Evolutionary conservation across 345 rosid species (phyloP).

Genomic region (Eucalyptus shirleyi): DNA sequence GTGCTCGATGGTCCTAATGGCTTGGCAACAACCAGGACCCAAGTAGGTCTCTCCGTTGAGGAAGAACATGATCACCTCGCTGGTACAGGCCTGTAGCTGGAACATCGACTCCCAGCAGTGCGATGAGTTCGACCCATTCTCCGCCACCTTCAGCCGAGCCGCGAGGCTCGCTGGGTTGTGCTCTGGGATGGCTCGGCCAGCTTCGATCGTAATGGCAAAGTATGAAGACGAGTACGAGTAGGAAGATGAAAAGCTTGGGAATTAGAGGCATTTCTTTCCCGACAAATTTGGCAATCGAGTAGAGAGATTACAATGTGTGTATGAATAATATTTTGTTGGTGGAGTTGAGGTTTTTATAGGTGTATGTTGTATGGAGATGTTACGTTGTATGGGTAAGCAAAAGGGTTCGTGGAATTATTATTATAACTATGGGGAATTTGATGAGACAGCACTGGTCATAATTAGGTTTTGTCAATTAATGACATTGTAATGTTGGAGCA

Average conservation of each 20-base stretch:
- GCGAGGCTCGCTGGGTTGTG: not conserved
- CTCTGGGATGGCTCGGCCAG: not conserved
- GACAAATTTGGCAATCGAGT: not conserved
- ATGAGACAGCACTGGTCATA: not conserved
- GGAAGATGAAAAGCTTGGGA: not conserved
- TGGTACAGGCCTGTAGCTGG: conserved; percentile 64
- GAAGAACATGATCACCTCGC: conserved; percentile 58
- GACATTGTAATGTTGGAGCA: not conserved
- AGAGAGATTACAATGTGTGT: not conserved
- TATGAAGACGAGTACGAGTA: not conserved
- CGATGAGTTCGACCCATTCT: conserved; percentile 20
- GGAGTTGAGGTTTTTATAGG: not conserved
- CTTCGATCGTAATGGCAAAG: not conserved
- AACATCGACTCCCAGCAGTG: conserved; percentile 69
- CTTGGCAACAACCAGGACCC: conserved; percentile 54
- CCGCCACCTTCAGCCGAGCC: conserved; percentile 33
- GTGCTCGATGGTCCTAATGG: conserved; percentile 29
- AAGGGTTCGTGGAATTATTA: not conserved
- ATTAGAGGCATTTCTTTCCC: not conserved
- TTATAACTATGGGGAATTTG: not conserved
- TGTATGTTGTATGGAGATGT: not conserved
- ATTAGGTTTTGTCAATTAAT: not conserved
- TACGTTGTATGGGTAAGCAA: not conserved
- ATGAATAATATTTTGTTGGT: not conserved
- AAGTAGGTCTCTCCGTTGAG: conserved; percentile 59